Percentiles rank a stretch among this genome's conserved stretches.
phyloP scores from a whole-genome alignment of 2,329 filamentous ascomycete species.

The Torrubiella hemipterigena region DNA sequence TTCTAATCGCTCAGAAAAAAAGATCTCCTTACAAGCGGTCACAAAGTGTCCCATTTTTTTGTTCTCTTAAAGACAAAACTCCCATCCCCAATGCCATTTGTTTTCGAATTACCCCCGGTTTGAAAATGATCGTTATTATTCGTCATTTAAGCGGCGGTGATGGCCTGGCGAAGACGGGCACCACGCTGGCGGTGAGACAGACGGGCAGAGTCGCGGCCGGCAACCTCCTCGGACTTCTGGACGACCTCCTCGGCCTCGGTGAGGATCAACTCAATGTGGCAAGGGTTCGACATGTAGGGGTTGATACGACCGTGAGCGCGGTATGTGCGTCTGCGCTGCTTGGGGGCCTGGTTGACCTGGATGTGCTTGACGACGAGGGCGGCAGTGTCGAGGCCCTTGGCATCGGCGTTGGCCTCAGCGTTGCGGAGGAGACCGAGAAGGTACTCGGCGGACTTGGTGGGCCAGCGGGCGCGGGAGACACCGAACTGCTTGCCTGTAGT shows the following conservation, averaged over 20 bases:
- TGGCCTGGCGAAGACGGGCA: constrained; percentile 49
- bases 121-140: too few relatives aligned
- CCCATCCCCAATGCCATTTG: too few relatives aligned
- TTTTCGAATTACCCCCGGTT: too few relatives aligned
- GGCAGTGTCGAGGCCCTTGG: constrained; percentile 93
- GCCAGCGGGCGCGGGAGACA: constrained; percentile 97
- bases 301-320: constrained; percentile 99
- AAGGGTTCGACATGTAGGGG: constrained; percentile 99
- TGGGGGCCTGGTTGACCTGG: constrained; percentile 99
- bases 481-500: constrained; percentile 96
- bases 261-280: constrained; percentile 99
- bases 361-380: constrained; percentile 99
- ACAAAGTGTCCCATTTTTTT: constrained; percentile 5
- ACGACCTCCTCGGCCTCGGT: constrained; percentile 95
- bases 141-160: constrained; percentile 48
- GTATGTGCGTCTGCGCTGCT: constrained; percentile 98
- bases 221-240: constrained; percentile 83
- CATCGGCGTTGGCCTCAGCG: constrained; percentile 91
- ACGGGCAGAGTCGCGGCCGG: constrained; percentile 51
- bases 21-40: constrained; percentile 7
- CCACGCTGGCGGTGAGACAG: constrained; percentile 91
- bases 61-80: not conserved
- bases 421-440: constrained; percentile 95
- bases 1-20: constrained; percentile 8
- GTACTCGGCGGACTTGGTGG: constrained; percentile 98